These are phyloP conservation scores for Multifurca ochricompacta DNA, from an alignment of 768 basidiomycete species.

Conservation along the genomic window DNA sequence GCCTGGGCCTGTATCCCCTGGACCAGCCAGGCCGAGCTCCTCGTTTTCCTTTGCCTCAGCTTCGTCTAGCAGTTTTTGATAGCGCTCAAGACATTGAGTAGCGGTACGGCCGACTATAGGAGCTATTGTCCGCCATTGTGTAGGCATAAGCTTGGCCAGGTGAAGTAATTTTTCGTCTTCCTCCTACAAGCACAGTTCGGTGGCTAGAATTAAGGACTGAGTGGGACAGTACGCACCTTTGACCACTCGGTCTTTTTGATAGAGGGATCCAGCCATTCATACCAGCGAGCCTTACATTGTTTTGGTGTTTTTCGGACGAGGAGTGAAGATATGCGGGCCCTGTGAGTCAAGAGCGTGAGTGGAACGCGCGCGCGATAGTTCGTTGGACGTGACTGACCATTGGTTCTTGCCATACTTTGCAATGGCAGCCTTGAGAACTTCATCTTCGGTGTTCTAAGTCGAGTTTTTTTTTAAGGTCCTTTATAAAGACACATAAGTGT, in stretches of 20 bases:
- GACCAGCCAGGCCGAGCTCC: conserved; percentile 85
- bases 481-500: neutral
- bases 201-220: neutral
- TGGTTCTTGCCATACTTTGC: conserved; percentile 97
- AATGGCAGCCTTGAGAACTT: conserved; percentile 98
- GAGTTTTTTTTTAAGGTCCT: conserved; percentile 1
- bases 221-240: conserved; percentile 48
- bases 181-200: conserved; percentile 40
- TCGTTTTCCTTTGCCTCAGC: conserved; percentile 96
- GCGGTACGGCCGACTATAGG: conserved; percentile 98
- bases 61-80: conserved; percentile 96
- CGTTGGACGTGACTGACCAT: conserved; percentile 42
- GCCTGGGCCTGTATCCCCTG: conserved; percentile 72
- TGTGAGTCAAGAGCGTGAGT: conserved; percentile 26
- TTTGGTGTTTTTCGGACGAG: conserved; percentile 98
- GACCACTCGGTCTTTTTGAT: conserved; percentile 99
- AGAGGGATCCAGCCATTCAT: conserved; percentile 98
- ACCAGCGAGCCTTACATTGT: conserved; percentile 99
- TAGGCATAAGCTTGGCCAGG: conserved; percentile 97
- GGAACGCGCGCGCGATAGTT: neutral
- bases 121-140: conserved; percentile 98
- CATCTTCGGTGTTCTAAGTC: conserved; percentile 86
- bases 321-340: conserved; percentile 97
- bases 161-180: conserved; percentile 99
- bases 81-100: conserved; percentile 94